Percentiles rank a stretch among this genome's conserved stretches.
Conservation (phyloP, 768 basidiomycete species). For the Phlegmacium glaucopus region DNA sequence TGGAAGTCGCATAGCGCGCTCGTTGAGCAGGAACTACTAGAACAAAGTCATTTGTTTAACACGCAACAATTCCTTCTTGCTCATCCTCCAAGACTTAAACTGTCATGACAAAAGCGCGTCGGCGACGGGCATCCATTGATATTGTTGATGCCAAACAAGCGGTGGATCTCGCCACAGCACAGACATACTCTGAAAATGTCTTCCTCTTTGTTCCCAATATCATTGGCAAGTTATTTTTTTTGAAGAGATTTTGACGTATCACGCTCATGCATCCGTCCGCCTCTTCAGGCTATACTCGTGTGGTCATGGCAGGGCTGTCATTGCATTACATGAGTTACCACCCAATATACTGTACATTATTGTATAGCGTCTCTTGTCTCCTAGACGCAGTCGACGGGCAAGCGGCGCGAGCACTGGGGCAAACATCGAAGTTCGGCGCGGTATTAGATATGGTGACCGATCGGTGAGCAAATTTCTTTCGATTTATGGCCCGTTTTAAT, state of each 20-base stretch:
- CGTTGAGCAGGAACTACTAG: too few relatives aligned
- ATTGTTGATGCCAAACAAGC: conserved; percentile 82
- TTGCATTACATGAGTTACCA: conserved; percentile 94
- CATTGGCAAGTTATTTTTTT: conserved; percentile 61
- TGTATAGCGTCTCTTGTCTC: conserved; percentile 88
- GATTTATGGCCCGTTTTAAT: background rate
- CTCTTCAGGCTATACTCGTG: conserved; percentile 76
- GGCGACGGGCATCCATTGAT: conserved; percentile 56
- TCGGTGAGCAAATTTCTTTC: conserved; percentile 51
- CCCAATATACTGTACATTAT: conserved; percentile 86
- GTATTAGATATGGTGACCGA: conserved; percentile 99
- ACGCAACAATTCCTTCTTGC: background rate
- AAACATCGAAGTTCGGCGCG: conserved; percentile 95
- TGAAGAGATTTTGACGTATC: conserved; percentile 3
- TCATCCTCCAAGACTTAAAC: background rate
- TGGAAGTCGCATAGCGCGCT: too few relatives aligned
- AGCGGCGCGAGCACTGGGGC: conserved; percentile 82
- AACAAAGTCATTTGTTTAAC: too few relatives aligned
- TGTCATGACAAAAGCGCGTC: conserved; percentile 33
- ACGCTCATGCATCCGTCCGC: conserved; percentile 10
- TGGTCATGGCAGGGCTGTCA: conserved; percentile 86
- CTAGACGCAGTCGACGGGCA: conserved; percentile 95
- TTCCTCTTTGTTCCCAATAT: conserved; percentile 97
- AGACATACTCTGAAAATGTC: conserved; percentile 90
- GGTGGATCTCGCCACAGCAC: conserved; percentile 82